Base-by-base conservation (phyloP, 2,329 filamentous ascomycete species). In the Curvularia lunata region DNA sequence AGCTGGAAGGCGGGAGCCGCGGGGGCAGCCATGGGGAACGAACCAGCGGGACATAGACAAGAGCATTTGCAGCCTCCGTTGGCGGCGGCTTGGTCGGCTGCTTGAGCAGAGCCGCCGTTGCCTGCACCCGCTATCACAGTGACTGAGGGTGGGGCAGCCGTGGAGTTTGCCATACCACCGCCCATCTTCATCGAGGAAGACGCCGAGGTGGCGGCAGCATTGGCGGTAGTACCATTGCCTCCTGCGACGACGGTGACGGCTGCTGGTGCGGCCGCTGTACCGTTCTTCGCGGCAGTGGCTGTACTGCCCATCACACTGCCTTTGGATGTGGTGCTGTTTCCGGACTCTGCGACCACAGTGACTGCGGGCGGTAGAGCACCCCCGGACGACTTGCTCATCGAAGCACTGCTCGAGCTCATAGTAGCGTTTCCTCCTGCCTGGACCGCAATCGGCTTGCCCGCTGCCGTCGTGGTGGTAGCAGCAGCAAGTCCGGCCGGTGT, bases 11-110 rank as follows among this genome's bases (percentile, higher is more conserved):
- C 64, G 10, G 64, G 68, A 1, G 71, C 65, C 27, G 59, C 56
- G 0, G 71, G 68, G 13, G 69, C 63, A 1, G 57, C 42, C 71
- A 75, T 75, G 18, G 74, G 72, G 57, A 74, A 75, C 6, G 66
- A 61, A 6, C 65, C 68, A 1, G 64, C 63, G 1, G 72, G 72
- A 54, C 74, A 75, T 34, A 55, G 41, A 52, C 73, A 76, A n/a
- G 64, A 57, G 51, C 74, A 76, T 28, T 59, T 65, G 48, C 74
- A 75, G 8, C 57, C 63, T 21, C 59, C 64, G 25, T 62, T 61
- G 18, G n/a, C 52, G 2, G 43, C 57, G 12, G 59, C 59, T 27
- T 62, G 56, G 13, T 55, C 60, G 8, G 69, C 63, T 7, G 67
- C 61, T 12, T 61, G 55, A 2, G 57, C 51, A 1, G 61, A 56